Evolutionary conservation across 495 filamentous ascomycete genomes (phyloP).

Genomic region (Trichoderma gamsii): DNA sequence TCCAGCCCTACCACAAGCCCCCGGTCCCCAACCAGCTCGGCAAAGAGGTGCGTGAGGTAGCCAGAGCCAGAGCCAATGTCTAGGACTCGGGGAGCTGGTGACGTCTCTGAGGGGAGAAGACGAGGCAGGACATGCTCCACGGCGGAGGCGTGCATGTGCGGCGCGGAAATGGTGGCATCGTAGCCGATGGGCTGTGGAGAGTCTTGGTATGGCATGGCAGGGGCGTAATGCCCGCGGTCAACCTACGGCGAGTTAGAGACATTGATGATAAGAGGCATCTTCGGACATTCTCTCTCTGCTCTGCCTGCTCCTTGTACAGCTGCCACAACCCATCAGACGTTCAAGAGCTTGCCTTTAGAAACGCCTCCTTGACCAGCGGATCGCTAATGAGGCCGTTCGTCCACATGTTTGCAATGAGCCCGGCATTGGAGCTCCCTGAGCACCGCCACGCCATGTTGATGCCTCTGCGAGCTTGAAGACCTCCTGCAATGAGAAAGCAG

Average conservation of each 20-base stretch:
- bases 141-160: constrained; percentile 92
- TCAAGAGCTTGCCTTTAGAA: constrained; percentile 55
- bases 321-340: background rate
- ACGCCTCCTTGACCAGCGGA: constrained; percentile 66
- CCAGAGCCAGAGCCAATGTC: constrained; percentile 89
- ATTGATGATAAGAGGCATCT: background rate
- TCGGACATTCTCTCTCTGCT: background rate
- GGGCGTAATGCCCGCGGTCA: constrained; percentile 80
- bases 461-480: background rate
- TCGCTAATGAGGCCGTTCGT: constrained; percentile 64
- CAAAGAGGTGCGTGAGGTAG: constrained; percentile 86
- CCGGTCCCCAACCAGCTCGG: constrained; percentile 59
- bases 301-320: background rate
- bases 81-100: constrained; percentile 51
- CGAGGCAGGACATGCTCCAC: constrained; percentile 61
- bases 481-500: background rate
- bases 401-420: constrained; percentile 73
- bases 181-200: constrained; percentile 86
- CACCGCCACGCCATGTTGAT: constrained; percentile 83
- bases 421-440: constrained; percentile 69
- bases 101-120: constrained; percentile 42
- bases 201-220: constrained; percentile 69
- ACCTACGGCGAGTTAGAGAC: constrained; percentile 47
- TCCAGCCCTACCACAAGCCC: constrained; percentile 79
- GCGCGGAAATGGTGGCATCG: constrained; percentile 85